Evolutionary conservation across 495 filamentous ascomycete species (phyloP), one percentile per base, ranked within the genome.

Genomic region (Alectoria sarmentosa): DNA sequence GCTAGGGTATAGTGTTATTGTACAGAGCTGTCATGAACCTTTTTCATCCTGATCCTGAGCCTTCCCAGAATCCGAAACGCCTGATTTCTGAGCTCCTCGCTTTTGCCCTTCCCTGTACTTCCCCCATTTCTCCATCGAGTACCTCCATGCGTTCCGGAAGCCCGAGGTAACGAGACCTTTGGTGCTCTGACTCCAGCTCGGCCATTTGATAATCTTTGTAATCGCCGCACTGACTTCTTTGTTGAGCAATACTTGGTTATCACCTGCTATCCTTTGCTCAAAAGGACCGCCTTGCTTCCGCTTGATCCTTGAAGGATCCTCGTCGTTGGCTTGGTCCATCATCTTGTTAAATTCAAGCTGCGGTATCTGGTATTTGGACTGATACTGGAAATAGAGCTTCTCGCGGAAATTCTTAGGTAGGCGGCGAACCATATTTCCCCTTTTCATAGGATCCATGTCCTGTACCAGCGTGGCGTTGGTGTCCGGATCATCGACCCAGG

Each of bases 391-490:
- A 76, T 98, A 98, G 4, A 98, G 74, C 67, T 90, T 92, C 57
- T 89, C 81, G 19, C 94, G 83, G 82, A 98, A 98, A 1, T 86
- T 78, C 63, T 89, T 91, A 0, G 94, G 95, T 17, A 98, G 78
- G 32, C 94, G 87, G 15, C 95, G 86, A 13, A 98, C 92, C 89
- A 98, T 98, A 72, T 98, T 98, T 28, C 89, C 92, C 52, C 94
- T 85, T 70, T 87, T 90, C 54, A 90, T 74, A 0, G 91, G 91
- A 68, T 96, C 89, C 90, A 96, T 92, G 72, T 98, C 92, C 72
- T 98, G 94, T 34, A 73, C 79, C 49, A 98, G 77, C 28, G 76
- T 79, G 34, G 84, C 73, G 65, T 88, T 83, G 49, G 78, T 75
- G 10, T 83, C 77, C 0, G 83, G 80, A 70, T 90, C 86, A 66